Evolutionary conservation across 1,284 basidiomycete species (phyloP).

Genomic region (Trametes polyzona): DNA sequence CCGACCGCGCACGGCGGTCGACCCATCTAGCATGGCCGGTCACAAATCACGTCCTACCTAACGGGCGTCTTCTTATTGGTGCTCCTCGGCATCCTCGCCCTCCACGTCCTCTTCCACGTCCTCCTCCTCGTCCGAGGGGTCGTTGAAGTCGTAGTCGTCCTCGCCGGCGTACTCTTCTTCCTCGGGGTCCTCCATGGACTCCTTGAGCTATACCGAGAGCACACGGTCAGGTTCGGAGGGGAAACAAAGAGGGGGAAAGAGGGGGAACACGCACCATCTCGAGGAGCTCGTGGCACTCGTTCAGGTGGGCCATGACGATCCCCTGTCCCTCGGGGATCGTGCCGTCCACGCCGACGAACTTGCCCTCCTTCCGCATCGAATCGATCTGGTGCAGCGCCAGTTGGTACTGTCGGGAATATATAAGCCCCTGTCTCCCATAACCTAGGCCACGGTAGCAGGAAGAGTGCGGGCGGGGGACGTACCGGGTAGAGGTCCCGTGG

Average conservation of each 20-base stretch:
- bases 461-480: constrained; percentile 33
- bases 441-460: not conserved
- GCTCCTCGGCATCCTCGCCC: constrained; percentile 25
- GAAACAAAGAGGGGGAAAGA: not conserved
- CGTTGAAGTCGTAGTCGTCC: constrained; percentile 33
- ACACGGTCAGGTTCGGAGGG: not conserved
- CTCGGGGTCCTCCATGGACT: constrained; percentile 75
- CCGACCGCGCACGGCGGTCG: not conserved
- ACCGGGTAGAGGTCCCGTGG: constrained; percentile 97
- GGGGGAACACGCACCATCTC: constrained; percentile 71
- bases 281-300: constrained; percentile 94
- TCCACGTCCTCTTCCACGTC: constrained; percentile 18
- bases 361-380: constrained; percentile 89
- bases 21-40: too few species aligned
- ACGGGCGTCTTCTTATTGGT: not conserved
- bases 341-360: constrained; percentile 86
- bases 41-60: too few species aligned
- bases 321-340: constrained; percentile 95
- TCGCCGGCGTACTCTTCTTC: constrained; percentile 54
- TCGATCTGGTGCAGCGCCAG: constrained; percentile 96
- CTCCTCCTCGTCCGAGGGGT: constrained; percentile 29
- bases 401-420: constrained; percentile 70
- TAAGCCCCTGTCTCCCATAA: not conserved
- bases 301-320: constrained; percentile 94
- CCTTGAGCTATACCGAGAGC: constrained; percentile 59